Evolutionary conservation across 176 grass and related monocot species (phyloP), one percentile per base, ranked within the genome.

Genomic region (Lolium rigidum): DNA sequence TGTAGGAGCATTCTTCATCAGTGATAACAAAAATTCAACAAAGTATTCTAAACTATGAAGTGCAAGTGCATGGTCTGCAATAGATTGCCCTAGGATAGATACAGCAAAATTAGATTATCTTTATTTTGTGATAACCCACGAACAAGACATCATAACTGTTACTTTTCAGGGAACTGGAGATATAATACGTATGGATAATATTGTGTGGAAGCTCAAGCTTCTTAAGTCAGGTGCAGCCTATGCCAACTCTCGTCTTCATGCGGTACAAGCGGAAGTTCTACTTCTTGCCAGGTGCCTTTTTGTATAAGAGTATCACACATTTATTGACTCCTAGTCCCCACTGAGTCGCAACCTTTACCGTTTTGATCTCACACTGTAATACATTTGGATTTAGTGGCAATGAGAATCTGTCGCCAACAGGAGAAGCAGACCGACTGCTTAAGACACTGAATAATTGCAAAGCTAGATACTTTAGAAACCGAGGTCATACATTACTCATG

Each of bases 131-230:
- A 31, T 31, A 31, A 31, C 28, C 28, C 28, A 31, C 28, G 2
- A 31, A 31, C 28, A 31, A 31, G 28, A 31, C 28, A 31, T 9
- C 16, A 77, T 60, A 2, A 6, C 18, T 63, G 6, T 12, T 38
- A 81, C 73, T 75, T 61, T 6, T 56, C 55, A 98, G 95, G 91
- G 89, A 71, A 79, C 93, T 56, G 72, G 83, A 69, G 91, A 92
- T 72, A 95, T 92, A 15, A 98, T 95, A 89, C 87, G 77, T 75
- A 95, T 68, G 70, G 83, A 98, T 66, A 86, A 89, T 77, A 83
- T 95, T 85, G 49, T 98, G 17, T 98, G 95, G 95, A 98, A 90
- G 84, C 90, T 98, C 18, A 93, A 88, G 51, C 89, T 98, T 64
- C 93, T 98, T 69, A 98, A 95, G 50, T 86, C 95, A 60, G 95